These are phyloP conservation scores for Aspergillus aculeatinus DNA, from an alignment of 2,329 filamentous ascomycete genomes.

Conservation along the genomic window DNA sequence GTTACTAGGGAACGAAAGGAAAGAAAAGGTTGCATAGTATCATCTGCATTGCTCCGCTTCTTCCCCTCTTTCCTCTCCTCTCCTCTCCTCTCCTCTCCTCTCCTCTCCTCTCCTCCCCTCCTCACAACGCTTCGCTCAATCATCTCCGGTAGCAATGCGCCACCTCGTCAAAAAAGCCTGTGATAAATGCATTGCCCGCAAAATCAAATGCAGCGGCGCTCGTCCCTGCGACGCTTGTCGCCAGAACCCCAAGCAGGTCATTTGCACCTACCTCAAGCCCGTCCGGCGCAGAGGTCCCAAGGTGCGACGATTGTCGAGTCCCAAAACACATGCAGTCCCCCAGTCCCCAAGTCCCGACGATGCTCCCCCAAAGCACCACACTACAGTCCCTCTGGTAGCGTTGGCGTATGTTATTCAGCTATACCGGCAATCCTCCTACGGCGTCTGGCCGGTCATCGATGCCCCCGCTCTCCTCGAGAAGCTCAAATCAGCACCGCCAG, in stretches of 20 bases:
- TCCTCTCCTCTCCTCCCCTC: neutral
- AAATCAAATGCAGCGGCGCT: constrained; percentile 31
- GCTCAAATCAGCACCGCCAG: constrained; percentile 7
- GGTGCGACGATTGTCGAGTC: constrained; percentile 10
- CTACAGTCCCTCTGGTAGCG: constrained; percentile 11
- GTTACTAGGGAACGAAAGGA: no score
- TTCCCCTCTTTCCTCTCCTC: neutral
- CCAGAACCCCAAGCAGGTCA: constrained; percentile 18
- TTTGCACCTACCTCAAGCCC: constrained; percentile 30
- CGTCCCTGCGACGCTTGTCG: constrained; percentile 31
- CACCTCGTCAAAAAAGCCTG: constrained; percentile 30
- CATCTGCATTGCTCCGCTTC: neutral
- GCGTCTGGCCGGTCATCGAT: constrained; percentile 32
- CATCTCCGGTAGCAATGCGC: constrained; percentile 5
- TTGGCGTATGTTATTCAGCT: constrained; percentile 21
- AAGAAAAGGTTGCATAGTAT: no score
- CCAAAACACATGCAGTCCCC: no score
- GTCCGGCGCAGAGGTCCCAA: constrained; percentile 31
- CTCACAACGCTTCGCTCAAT: neutral
- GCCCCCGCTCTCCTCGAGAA: constrained; percentile 18
- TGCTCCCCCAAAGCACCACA: neutral
- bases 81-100: neutral
- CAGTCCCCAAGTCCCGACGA: neutral
- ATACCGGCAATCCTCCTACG: constrained; percentile 28
- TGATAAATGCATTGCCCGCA: constrained; percentile 31